phyloP scores from a whole-genome alignment of 2,329 filamentous ascomycete species.

The Nothomitra cinnamomea region DNA sequence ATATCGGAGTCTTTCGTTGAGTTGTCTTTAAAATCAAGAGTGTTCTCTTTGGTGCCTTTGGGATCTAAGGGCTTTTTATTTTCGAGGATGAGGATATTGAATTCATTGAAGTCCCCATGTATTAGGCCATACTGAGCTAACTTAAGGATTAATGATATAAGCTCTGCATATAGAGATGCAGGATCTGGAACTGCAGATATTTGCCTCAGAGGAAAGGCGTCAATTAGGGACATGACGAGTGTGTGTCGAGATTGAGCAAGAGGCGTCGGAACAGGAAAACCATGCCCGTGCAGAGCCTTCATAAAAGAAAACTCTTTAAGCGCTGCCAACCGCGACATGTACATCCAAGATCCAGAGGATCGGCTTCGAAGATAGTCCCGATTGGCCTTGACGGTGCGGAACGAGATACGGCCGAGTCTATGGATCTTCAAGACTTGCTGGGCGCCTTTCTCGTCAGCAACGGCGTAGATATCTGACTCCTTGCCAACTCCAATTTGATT shows the following conservation, averaged over 20 bases:
- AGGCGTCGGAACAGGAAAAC: slow-evolving; percentile 78
- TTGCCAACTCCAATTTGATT: slow-evolving; percentile 93
- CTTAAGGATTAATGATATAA: slow-evolving; percentile 71
- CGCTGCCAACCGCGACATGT: slow-evolving; percentile 81
- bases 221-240: slow-evolving; percentile 86
- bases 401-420: slow-evolving; percentile 85
- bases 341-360: slow-evolving; percentile 84
- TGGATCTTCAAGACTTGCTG: slow-evolving; percentile 91
- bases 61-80: slow-evolving; percentile 19
- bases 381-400: slow-evolving; percentile 90
- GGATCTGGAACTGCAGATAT: slow-evolving; percentile 72
- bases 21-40: slow-evolving; percentile 20
- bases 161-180: slow-evolving; percentile 71
- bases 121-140: slow-evolving; percentile 79
- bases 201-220: slow-evolving; percentile 82
- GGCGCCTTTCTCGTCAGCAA: slow-evolving; percentile 59
- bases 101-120: slow-evolving; percentile 98
- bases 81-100: slow-evolving; percentile 92
- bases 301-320: slow-evolving; percentile 94
- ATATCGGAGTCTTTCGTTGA: slow-evolving; percentile 26
- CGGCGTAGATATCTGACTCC: slow-evolving; percentile 92
- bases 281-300: slow-evolving; percentile 65
- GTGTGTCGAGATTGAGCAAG: slow-evolving; percentile 84
- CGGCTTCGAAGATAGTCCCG: slow-evolving; percentile 83
- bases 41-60: slow-evolving; percentile 15